These are phyloP conservation scores for Dryas octopetala DNA, from an alignment of 306 rosid species.

Conservation along the genomic window DNA sequence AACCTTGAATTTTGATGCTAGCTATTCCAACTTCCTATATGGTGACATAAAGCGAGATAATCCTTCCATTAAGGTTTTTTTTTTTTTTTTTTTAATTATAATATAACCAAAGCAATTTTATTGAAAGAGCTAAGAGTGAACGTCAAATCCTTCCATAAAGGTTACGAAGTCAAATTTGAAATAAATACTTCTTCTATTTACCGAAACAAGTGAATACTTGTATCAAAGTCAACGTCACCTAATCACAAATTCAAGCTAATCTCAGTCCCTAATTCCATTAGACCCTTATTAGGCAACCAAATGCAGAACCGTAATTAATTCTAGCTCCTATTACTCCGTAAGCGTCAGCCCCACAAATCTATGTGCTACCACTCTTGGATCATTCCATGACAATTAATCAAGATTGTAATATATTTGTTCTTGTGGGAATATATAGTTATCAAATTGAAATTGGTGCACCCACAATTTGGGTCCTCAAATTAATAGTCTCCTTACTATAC, in stretches of 20 bases:
- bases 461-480: background rate
- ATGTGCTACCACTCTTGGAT: background rate
- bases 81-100: no score
- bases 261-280: background rate
- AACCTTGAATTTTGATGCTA: background rate
- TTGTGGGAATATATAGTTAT: no score
- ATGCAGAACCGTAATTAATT: background rate
- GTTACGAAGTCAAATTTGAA: no score
- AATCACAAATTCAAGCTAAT: background rate
- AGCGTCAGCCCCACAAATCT: background rate
- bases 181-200: background rate
- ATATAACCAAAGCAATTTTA: no score
- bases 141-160: no score
- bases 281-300: conserved; percentile 5
- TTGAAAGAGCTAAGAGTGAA: no score
- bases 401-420: background rate
- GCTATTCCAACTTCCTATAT: background rate
- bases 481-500: no score
- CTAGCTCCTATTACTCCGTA: background rate
- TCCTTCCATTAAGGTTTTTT: no score
- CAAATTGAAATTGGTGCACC: background rate
- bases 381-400: background rate
- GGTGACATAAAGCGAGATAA: background rate
- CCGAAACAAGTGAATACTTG: background rate
- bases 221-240: background rate